Evolutionary conservation across 2,329 filamentous ascomycete genomes (phyloP).

Genomic region (Phyllosticta paracitricarpa): DNA sequence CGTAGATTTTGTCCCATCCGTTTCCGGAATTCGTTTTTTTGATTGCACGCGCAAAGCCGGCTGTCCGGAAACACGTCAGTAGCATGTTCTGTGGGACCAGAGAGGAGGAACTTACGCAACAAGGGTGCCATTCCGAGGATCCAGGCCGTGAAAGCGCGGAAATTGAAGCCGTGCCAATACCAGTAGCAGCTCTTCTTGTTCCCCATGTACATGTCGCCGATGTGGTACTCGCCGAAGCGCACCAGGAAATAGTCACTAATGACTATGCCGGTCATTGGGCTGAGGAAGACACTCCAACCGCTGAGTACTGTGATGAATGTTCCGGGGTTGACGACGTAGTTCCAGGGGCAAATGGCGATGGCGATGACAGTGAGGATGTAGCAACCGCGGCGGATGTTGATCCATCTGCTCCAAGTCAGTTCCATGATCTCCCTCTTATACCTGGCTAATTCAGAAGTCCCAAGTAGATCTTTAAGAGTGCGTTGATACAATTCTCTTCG

Average conservation of each 20-base stretch:
- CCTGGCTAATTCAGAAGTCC: neutral
- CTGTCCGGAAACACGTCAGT: neutral
- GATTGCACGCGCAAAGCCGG: slow-evolving; percentile 7
- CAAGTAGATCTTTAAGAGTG: no score
- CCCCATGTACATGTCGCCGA: slow-evolving; percentile 17
- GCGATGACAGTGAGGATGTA: slow-evolving; percentile 18
- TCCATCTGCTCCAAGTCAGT: neutral
- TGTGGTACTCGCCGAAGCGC: slow-evolving; percentile 15
- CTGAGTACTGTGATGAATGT: slow-evolving; percentile 16
- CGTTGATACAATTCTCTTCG: no score
- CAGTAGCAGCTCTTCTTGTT: slow-evolving; percentile 15
- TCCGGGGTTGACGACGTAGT: slow-evolving; percentile 8
- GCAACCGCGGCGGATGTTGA: slow-evolving; percentile 16
- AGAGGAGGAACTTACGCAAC: slow-evolving; percentile 2
- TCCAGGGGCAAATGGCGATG: slow-evolving; percentile 18
- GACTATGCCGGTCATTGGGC: slow-evolving; percentile 16
- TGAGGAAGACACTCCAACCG: slow-evolving; percentile 19
- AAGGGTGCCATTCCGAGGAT: slow-evolving; percentile 16
- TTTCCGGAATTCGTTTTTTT: neutral
- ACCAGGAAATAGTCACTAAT: slow-evolving; percentile 20
- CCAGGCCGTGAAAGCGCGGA: slow-evolving; percentile 18
- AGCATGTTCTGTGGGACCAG: no score
- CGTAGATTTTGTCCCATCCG: slow-evolving; percentile 4
- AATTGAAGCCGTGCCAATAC: slow-evolving; percentile 17
- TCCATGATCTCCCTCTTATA: neutral